Base-by-base conservation (phyloP, 140 eudicot genomes). In the Bidens hawaiensis region DNA sequence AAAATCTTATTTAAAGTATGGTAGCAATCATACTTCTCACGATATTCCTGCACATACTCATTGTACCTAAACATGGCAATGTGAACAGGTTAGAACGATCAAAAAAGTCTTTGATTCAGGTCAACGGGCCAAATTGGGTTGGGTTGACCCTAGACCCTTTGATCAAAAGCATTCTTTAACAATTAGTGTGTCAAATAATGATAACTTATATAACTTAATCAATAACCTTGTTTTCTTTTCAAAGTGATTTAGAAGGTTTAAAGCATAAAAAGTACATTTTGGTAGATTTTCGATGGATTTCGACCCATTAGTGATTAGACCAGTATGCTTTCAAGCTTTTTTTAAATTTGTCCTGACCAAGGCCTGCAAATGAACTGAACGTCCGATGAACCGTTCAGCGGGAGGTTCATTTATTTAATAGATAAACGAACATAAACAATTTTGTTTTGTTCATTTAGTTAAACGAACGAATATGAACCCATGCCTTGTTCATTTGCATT, bases 21-120 rank as follows among this genome's bases (percentile, higher is more conserved):
- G 78, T 94, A 94, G 74, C 71, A 55, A 43, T 81, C 94, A 76
- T 88, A 83, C 81, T 94, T 94, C 82, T 94, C 97, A 55, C 61
- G 78, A 76, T 80, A 94, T 75, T 94, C 99, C 69, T 77, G 82
- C 72, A 88, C 90, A 65, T 88, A 94, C 48, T 83, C 97, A 52
- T 79, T 69, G 55, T 88, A 94, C 86, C 99, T 94, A 68, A 60
- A 79, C 73, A 76, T 27, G 42, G 58, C 8, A 12, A 12, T 12
- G 24, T 13, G 18, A 10, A 26, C 31, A 23, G 33, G 10, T 24
- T 6, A 6, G 22, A n/a, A 26, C 2, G 21, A 2, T 54, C 40
- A 26, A 18, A 48, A 46, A 48, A 27, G 27, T 48, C 23, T 45
- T 45, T n/a, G 22, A 15, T 45, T 10, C 22, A 45, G 23, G 54